A percentile compares a stretch with the other conserved stretches of the same genome.
phyloP scores from a whole-genome alignment of 768 basidiomycete species.

The Nevesoporus exiguus region DNA sequence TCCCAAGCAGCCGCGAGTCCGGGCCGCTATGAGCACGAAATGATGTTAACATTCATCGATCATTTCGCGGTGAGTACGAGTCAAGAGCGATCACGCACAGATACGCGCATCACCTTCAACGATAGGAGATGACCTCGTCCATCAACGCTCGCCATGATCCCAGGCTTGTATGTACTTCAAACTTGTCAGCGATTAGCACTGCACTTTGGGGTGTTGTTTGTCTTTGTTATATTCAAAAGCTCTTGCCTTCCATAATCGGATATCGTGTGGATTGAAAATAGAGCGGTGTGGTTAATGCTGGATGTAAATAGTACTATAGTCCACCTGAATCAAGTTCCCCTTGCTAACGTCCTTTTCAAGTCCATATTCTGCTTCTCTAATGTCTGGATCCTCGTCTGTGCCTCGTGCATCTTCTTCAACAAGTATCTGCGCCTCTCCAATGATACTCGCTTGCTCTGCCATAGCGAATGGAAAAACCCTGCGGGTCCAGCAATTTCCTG shows the following conservation, averaged over 20 bases:
- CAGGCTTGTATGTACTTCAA: conserved; percentile 22
- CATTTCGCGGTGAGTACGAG: neutral
- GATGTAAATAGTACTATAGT: neutral
- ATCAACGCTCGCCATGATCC: conserved; percentile 37
- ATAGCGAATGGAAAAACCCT: conserved; percentile 39
- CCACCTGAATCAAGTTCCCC: conserved; percentile 26
- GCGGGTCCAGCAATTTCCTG: conserved; percentile 58
- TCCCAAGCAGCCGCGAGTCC: conserved; percentile 75
- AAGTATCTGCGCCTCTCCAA: conserved; percentile 63
- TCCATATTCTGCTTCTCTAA: conserved; percentile 70
- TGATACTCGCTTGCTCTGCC: conserved; percentile 48
- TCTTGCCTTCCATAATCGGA: neutral
- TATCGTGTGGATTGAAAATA: no score
- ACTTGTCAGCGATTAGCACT: neutral
- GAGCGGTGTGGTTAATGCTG: neutral
- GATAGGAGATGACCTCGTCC: conserved; percentile 65
- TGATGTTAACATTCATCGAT: neutral
- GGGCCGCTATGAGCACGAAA: conserved; percentile 51
- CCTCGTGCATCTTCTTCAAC: conserved; percentile 68
- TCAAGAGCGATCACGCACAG: conserved; percentile 49
- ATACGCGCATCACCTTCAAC: conserved; percentile 85
- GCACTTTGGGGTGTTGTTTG: conserved; percentile 17
- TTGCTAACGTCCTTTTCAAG: conserved; percentile 57
- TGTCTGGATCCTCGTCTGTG: conserved; percentile 61
- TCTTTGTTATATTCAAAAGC: conserved; percentile 22